Base-by-base conservation (phyloP, 1,284 basidiomycete species). In the Trametes polyzona region DNA sequence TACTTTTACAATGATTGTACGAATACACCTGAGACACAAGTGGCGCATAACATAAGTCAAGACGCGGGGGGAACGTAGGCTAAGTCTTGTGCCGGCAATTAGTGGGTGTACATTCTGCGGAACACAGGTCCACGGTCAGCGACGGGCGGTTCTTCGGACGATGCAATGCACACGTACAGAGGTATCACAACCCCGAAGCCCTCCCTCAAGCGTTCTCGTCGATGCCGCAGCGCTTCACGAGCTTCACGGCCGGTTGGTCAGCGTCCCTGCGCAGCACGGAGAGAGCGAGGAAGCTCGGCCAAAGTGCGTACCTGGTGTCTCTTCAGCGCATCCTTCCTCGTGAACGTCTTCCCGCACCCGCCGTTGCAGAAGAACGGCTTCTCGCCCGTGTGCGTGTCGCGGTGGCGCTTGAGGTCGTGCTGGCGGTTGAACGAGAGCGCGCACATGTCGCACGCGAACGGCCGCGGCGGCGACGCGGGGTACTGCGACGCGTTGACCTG, bases 321-420 rank as follows among this genome's bases (percentile, higher is more conserved):
- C 74, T 91, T 92, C 66, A 92, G 72, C 23, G 89, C 89, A 67
- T 92, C 90, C 73, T 91, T 91, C 64, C 89, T 82, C 47, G 90
- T 92, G 69, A 92, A 92, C 2, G 88, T 90, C 77, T 91, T 92
- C 48, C 88, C 88, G 61, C 89, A 92, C 36, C 86, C 87, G 12
- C 90, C 89, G 63, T 90, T 89, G 72, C 90, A 92, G 29, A 84
- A 72, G 73, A 85, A 92, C 11, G 90, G 90, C 69, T 91, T 90
- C 72, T 91, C 89, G 41, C 88, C 88, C 11, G 86, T 87, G 73
- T 91, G 88, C 21, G 88, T 91, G 66, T 92, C 89, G 63, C 87
- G 79, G 73, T 92, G 89, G 37, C 89, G 82, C 71, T 92, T 92
- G 66, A 92, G 71, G 70, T 92, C 89, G 70, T 92, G 90, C 68